These are phyloP conservation scores for Neonectria coccinea DNA, from an alignment of 2,329 filamentous ascomycete genomes.

Conservation along the genomic window DNA sequence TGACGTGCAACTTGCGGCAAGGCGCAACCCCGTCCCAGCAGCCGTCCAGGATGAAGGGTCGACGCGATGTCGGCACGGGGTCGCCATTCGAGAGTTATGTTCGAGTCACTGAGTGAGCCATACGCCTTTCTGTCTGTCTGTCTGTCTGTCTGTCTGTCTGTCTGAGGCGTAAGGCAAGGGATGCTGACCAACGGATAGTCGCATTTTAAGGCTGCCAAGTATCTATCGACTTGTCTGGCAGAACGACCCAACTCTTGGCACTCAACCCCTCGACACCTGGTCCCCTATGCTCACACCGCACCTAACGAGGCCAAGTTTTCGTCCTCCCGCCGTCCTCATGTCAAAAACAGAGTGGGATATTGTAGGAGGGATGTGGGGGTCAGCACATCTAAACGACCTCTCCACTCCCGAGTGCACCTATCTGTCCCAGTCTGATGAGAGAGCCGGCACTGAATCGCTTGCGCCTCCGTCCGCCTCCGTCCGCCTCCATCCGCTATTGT, in stretches of 20 bases:
- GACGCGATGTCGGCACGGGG: conserved; percentile 9
- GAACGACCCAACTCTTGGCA: conserved; percentile 10
- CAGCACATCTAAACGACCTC: conserved; percentile 10
- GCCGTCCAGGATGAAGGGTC: conserved; percentile 14
- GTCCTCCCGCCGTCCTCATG: conserved; percentile 7
- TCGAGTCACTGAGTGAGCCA: conserved; percentile 1
- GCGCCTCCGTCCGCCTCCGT: conserved; percentile 7
- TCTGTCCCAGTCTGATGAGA: conserved; percentile 5
- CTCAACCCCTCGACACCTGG: neutral
- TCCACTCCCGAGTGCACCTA: neutral
- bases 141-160: neutral
- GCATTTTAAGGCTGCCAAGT: conserved; percentile 13
- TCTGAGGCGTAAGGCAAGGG: conserved; percentile 22
- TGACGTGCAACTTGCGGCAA: neutral
- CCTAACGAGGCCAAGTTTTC: conserved; percentile 13
- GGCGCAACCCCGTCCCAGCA: conserved; percentile 12
- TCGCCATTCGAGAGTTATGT: neutral
- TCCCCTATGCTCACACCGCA: conserved; percentile 7
- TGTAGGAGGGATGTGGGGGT: conserved; percentile 18
- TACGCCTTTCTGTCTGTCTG: neutral
- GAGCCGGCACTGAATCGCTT: conserved; percentile 10
- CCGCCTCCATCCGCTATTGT: conserved; percentile 13
- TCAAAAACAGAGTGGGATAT: conserved; percentile 17
- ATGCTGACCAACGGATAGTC: conserved; percentile 22
- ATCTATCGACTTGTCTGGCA: conserved; percentile 2